Conservation (phyloP, 495 filamentous ascomycete genomes). For the Daldinia concentrica region DNA sequence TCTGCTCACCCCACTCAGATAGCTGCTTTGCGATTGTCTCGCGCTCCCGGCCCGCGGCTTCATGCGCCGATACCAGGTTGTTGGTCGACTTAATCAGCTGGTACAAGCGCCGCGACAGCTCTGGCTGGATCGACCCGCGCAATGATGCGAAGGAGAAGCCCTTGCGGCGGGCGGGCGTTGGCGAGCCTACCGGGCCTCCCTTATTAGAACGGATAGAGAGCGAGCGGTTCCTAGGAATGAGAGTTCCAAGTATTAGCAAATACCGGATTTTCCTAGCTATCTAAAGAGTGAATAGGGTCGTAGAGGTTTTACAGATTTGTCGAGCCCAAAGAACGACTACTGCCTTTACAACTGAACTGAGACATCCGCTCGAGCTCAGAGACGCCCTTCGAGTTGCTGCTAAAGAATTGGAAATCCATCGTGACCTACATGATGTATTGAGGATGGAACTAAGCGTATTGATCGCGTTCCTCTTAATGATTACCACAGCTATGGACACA, state of each 20-base stretch:
- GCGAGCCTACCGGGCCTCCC: conserved; percentile 57
- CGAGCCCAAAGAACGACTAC: conserved; percentile 32
- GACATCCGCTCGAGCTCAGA: conserved; percentile 41
- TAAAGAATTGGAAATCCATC: conserved; percentile 47
- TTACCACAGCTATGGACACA: conserved; percentile 13
- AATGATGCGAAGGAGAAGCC: conserved; percentile 82
- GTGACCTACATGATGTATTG: conserved; percentile 45
- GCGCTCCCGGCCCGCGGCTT: conserved; percentile 82
- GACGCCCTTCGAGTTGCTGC: conserved; percentile 42
- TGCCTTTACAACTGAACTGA: conserved; percentile 33
- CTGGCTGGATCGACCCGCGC: conserved; percentile 81
- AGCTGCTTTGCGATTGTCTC: conserved; percentile 85
- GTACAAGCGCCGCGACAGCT: conserved; percentile 84
- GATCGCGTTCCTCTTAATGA: neutral
- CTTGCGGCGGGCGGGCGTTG: conserved; percentile 37
- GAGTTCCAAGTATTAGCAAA: conserved; percentile 34
- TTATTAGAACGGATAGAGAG: conserved; percentile 65
- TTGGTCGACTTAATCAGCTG: conserved; percentile 93
- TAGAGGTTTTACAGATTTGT: conserved; percentile 45
- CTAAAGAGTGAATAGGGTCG: conserved; percentile 6
- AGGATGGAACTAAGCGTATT: conserved; percentile 6
- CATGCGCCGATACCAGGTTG: conserved; percentile 81
- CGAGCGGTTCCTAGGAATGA: conserved; percentile 54
- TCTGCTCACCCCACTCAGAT: conserved; percentile 95
- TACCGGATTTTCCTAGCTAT: neutral